phyloP scores from a whole-genome alignment of 306 rosid genomes.

The Trifolium pratense region DNA sequence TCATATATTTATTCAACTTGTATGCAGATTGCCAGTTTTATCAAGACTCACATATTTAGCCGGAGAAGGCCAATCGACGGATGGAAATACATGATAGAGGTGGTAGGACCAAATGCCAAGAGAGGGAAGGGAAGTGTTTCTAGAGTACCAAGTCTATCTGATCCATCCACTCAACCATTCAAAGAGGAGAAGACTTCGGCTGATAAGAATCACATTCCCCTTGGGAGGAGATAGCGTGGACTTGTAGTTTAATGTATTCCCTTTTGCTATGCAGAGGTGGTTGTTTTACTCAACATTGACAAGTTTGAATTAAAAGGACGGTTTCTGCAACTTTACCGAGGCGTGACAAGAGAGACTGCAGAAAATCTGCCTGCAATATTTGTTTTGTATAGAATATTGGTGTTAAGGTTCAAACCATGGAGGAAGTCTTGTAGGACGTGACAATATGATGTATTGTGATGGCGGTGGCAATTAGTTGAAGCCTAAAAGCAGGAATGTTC shows the following conservation, averaged over 20 bases:
- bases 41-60: conserved; percentile 93
- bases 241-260: conserved; percentile 13
- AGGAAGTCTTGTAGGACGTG: not conserved
- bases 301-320: not conserved
- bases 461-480: not conserved
- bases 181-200: conserved; percentile 68
- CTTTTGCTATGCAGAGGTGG: conserved; percentile 8
- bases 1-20: conserved; percentile 9
- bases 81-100: conserved; percentile 98
- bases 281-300: conserved; percentile 16
- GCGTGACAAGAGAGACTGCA: not conserved
- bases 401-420: conserved; percentile 28
- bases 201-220: conserved; percentile 47
- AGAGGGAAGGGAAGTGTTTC: conserved; percentile 90
- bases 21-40: conserved; percentile 93
- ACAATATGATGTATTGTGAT: not conserved
- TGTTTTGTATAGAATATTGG: not conserved
- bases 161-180: conserved; percentile 87
- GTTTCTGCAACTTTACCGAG: conserved; percentile 10
- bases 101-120: conserved; percentile 92
- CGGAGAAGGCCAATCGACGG: conserved; percentile 94
- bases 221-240: conserved; percentile 52
- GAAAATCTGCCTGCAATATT: not conserved
- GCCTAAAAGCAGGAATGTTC: not conserved
- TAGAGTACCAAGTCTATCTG: conserved; percentile 82